Conservation (phyloP, 208 protist species). For the Acanthamoeba triangularis region DNA sequence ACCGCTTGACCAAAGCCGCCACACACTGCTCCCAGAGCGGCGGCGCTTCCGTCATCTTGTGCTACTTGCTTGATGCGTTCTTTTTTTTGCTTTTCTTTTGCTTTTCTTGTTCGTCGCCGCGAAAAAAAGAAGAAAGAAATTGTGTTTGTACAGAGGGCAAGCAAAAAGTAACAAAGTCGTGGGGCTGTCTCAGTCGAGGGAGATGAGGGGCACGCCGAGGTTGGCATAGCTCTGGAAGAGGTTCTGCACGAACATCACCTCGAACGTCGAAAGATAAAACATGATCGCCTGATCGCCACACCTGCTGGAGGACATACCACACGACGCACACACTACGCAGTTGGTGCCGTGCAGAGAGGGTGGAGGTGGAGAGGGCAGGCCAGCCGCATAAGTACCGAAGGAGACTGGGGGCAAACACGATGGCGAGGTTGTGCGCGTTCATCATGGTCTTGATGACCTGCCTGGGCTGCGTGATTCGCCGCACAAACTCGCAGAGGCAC, state of each 20-base stretch:
- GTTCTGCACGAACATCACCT: constrained; percentile 46
- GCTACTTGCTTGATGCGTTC: no score
- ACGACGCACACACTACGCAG: no score
- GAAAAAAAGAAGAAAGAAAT: no score
- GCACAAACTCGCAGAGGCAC: constrained; percentile 10
- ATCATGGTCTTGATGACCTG: constrained; percentile 18
- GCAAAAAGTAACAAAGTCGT: no score
- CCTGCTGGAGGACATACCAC: neutral
- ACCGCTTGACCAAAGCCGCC: no score
- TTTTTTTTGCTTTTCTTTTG: no score
- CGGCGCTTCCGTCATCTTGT: no score
- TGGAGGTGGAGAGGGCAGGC: neutral
- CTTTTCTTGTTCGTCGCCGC: no score
- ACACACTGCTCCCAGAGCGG: no score
- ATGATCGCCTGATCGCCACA: constrained; percentile 6
- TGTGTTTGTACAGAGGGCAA: no score
- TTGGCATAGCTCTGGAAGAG: constrained; percentile 14
- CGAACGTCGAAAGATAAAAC: constrained; percentile 46
- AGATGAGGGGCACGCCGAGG: constrained; percentile 38
- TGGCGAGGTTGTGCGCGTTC: neutral
- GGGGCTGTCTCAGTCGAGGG: constrained; percentile 30
- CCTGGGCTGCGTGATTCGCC: neutral
- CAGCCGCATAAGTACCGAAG: neutral
- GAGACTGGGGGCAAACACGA: neutral
- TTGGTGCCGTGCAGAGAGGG: neutral